These are phyloP conservation scores for Euphorbia pulcherrima DNA, from an alignment of 345 rosid genomes.

Conservation along the genomic window DNA sequence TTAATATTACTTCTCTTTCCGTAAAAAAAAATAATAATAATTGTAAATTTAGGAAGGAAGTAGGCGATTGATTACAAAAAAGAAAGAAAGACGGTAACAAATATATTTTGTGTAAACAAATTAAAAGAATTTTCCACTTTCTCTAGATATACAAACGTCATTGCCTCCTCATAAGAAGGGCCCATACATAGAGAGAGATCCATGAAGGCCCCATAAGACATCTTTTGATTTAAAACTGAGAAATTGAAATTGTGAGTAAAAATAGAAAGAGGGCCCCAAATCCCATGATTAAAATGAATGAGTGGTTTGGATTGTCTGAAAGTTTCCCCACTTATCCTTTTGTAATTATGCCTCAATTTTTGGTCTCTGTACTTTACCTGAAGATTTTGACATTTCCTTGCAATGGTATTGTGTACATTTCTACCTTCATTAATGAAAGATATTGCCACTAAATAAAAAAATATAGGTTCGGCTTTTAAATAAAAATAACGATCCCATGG, in stretches of 20 bases:
- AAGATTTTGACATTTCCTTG: conserved; percentile 22
- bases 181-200: conserved; percentile 26
- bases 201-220: conserved; percentile 25
- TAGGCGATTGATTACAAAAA: no score
- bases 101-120: no score
- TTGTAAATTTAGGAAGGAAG: no score
- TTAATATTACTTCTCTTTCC: no score
- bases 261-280: conserved; percentile 25
- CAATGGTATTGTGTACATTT: no score
- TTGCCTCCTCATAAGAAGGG: conserved; percentile 10
- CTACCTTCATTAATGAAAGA: no score
- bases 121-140: background rate
- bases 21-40: no score
- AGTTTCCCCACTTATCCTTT: background rate
- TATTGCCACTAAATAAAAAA: no score
- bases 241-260: conserved; percentile 22
- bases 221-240: conserved; percentile 28
- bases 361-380: conserved; percentile 27
- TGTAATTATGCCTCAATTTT: conserved; percentile 2
- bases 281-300: background rate
- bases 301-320: conserved; percentile 15
- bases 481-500: no score
- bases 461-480: no score
- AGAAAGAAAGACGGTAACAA: no score
- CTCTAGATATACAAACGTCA: conserved; percentile 21